Base-by-base conservation (phyloP, 108 stramenopile species). In the Conticribra weissflogii region DNA sequence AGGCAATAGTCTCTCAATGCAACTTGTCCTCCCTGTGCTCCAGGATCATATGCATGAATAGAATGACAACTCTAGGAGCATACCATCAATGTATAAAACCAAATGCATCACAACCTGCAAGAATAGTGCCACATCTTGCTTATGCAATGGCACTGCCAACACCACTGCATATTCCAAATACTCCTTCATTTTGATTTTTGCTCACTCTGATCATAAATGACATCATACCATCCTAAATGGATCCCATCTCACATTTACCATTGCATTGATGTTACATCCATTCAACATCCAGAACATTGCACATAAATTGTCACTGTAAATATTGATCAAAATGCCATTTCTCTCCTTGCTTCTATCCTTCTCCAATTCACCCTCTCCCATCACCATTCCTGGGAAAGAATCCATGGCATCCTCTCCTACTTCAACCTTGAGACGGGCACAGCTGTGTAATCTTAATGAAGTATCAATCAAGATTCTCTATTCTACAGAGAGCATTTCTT, bases 201-300 rank as follows among this genome's bases (percentile, higher is more conserved):
- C 81, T 72, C 50, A 76, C 72, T 47, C 90, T 87, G 36, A 88
- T 49, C 19, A 88, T 34, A 63, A 91, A 85, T 50, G 87, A 80
- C 48, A 59, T 46, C 70, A 88, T 85, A 36, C 79, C 82, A 65
- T 54, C 23, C 83, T 64, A 49, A 68, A 85, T 30, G 60, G 59
- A 41, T 76, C 74, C 45, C 59, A 66, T 33, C 66, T 52, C 14
- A 36, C 66, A 28, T 76, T 66, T 34, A 59, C 66, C 23, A 76
- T 60, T 5, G 22, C 33, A 27, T 60, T 46, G 7, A 55, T n/a
- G 27, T 60, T 58, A 36, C 54, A 68, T 57, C 51, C 25, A 9
- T 76, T 60, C 60, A 76, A 33, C 53, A 55, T 67, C 33, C 62
- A 32, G 25, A 76, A 33, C 31, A 60, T 54, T 16, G 60, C 74